Percentiles rank a stretch among this genome's conserved stretches.
phyloP scores from a whole-genome alignment of 108 stramenopile species.

The Skeletonema menzelii region DNA sequence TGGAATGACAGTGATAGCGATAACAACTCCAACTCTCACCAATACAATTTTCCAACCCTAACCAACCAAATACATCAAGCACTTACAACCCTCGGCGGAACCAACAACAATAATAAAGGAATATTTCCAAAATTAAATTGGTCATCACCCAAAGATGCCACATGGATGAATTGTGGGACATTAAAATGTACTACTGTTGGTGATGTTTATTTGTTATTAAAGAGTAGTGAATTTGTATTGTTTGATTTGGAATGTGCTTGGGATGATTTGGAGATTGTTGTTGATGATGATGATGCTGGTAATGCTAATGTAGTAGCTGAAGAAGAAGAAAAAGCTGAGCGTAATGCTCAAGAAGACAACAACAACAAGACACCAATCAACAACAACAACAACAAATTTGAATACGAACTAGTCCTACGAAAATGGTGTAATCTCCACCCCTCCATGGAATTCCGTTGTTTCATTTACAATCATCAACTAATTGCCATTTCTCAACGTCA shows the following conservation, averaged over 20 bases:
- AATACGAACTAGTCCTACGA: constrained; percentile 74
- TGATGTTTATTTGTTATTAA: constrained; percentile 92
- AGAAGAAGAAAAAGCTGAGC: background rate
- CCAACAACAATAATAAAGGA: constrained; percentile 9
- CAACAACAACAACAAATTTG: background rate
- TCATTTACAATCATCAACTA: constrained; percentile 67
- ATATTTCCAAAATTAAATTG: constrained; percentile 88
- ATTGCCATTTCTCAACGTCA: constrained; percentile 77
- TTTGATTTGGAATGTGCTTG: constrained; percentile 89
- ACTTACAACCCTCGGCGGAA: constrained; percentile 23
- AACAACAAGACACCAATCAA: background rate
- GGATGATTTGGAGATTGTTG: constrained; percentile 22
- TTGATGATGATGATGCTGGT: background rate
- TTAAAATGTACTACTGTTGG: constrained; percentile 83
- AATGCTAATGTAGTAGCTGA: no score
- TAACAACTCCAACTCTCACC: background rate
- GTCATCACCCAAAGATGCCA: constrained; percentile 89
- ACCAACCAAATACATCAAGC: constrained; percentile 40
- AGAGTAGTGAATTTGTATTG: constrained; percentile 87
- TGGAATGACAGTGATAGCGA: constrained; percentile 20
- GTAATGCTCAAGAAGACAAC: background rate
- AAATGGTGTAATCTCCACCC: constrained; percentile 95
- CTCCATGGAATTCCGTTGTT: constrained; percentile 95
- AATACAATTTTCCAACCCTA: constrained; percentile 28
- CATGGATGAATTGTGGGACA: constrained; percentile 93